These are phyloP conservation scores for Auriculariales sp. DNA, from an alignment of 768 basidiomycete species.

Conservation along the genomic window DNA sequence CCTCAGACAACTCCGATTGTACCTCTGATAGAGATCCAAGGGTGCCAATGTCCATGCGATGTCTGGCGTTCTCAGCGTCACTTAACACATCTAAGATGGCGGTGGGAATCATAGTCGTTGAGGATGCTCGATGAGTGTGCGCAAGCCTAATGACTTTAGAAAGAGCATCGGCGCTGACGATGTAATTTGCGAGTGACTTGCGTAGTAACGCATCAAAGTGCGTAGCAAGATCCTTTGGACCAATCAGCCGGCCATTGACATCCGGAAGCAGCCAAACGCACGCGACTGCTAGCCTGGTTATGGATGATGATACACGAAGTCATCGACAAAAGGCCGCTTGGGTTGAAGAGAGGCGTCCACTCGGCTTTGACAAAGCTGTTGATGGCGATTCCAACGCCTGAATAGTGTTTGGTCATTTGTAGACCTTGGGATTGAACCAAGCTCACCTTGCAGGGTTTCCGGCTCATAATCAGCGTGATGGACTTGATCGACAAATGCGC, in stretches of 20 bases:
- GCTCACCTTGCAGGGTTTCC: conserved; percentile 39
- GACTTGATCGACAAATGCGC: conserved; percentile 41
- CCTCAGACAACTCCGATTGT: conserved; percentile 2
- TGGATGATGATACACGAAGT: conserved; percentile 38
- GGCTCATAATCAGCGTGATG: conserved; percentile 36
- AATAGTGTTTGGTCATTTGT: conserved; percentile 3
- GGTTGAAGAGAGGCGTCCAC: conserved; percentile 34
- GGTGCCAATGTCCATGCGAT: conserved; percentile 32
- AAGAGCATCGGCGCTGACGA: conserved; percentile 17
- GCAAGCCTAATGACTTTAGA: conserved; percentile 8
- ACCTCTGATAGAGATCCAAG: conserved; percentile 43
- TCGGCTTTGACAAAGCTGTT: conserved; percentile 42
- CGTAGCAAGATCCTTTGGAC: too few relatives aligned
- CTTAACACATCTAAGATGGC: conserved; percentile 36
- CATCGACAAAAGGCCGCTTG: conserved; percentile 40
- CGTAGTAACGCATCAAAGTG: conserved; percentile 32
- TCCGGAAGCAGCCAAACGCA: conserved; percentile 11
- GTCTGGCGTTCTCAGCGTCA: conserved; percentile 40
- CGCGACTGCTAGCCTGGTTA: conserved; percentile 44
- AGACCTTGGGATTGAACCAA: not conserved
- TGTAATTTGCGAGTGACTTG: conserved; percentile 29
- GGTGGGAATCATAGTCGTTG: conserved; percentile 21
- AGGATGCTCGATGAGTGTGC: conserved; percentile 10
- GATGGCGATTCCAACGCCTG: conserved; percentile 50
- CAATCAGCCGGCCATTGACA: too few relatives aligned